phyloP scores from a whole-genome alignment of 2,329 filamentous ascomycete genomes.

The Paecilomyces variotii region DNA sequence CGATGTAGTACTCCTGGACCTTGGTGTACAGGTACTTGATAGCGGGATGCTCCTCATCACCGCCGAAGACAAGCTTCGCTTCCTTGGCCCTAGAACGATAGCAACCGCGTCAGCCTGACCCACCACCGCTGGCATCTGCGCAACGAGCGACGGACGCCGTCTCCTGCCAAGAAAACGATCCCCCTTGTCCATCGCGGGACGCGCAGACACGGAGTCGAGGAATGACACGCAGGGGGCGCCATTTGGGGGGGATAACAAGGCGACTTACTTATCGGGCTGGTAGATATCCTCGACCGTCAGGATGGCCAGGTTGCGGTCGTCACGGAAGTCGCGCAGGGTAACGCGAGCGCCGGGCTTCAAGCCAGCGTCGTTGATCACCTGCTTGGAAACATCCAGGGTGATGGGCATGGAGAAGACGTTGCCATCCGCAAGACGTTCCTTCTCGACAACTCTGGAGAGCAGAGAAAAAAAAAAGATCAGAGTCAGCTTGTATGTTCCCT shows the following conservation, averaged over 20 bases:
- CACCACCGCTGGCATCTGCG: constrained; percentile 6
- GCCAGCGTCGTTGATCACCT: constrained; percentile 64
- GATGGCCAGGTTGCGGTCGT: constrained; percentile 93
- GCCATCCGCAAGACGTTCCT: constrained; percentile 79
- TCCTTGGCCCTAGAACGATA: constrained; percentile 60
- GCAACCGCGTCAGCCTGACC: constrained; percentile 19
- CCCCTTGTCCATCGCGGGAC: not conserved
- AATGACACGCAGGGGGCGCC: not conserved
- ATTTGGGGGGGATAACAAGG: not conserved
- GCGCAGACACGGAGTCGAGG: not conserved
- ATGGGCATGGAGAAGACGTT: constrained; percentile 96
- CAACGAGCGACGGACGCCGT: not conserved
- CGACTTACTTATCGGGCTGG: constrained; percentile 79
- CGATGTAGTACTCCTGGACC: constrained; percentile 82
- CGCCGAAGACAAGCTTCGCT: constrained; percentile 90
- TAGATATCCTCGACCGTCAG: constrained; percentile 94
- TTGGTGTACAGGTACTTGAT: constrained; percentile 80
- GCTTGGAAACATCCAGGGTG: constrained; percentile 73
- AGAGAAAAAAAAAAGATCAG: not conserved
- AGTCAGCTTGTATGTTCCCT: not conserved
- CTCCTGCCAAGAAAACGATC: not conserved
- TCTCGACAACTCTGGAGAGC: constrained; percentile 66
- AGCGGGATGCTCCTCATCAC: constrained; percentile 83
- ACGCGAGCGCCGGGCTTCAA: constrained; percentile 75
- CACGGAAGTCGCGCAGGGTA: constrained; percentile 87